Conservation (phyloP, 1,284 basidiomycete species). For the Cystobasidium sp. region DNA sequence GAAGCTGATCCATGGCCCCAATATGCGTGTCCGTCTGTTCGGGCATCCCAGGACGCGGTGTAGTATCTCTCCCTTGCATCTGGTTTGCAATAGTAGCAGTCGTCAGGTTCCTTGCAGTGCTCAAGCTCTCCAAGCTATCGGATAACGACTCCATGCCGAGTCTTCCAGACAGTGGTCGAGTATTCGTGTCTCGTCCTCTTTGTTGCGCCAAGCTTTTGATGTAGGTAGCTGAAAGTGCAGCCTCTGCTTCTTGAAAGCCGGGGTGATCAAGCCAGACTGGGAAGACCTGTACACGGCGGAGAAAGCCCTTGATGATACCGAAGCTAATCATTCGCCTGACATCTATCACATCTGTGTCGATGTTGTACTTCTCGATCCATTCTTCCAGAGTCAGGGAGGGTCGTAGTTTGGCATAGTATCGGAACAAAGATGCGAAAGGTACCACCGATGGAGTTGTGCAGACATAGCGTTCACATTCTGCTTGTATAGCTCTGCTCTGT, state of each 20-base stretch:
- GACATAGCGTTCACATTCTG: constrained; percentile 53
- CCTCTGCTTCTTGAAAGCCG: constrained; percentile 25
- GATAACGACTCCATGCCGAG: constrained; percentile 7
- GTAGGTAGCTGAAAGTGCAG: constrained; percentile 1
- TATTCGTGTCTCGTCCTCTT: constrained; percentile 17
- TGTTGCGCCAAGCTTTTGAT: neutral
- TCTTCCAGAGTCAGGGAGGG: constrained; percentile 81
- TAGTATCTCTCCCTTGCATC: constrained; percentile 3
- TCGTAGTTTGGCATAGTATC: constrained; percentile 75
- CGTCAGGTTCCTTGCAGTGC: constrained; percentile 8
- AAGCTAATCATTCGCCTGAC: constrained; percentile 94
- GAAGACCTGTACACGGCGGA: constrained; percentile 89
- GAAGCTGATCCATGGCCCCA: constrained; percentile 13
- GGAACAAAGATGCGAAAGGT: constrained; percentile 39
- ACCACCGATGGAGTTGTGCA: constrained; percentile 33
- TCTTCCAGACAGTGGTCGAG: constrained; percentile 29
- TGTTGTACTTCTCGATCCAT: constrained; percentile 82
- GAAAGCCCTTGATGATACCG: constrained; percentile 97
- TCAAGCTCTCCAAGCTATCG: constrained; percentile 15
- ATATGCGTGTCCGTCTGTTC: neutral
- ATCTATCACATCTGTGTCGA: constrained; percentile 78
- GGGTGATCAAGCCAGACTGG: constrained; percentile 64
- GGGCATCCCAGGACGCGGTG: constrained; percentile 19
- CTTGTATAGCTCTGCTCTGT: constrained; percentile 44
- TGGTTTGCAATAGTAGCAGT: neutral